Base-by-base conservation (phyloP, 352 stramenopile genomes). In the Pythium coloratum region DNA sequence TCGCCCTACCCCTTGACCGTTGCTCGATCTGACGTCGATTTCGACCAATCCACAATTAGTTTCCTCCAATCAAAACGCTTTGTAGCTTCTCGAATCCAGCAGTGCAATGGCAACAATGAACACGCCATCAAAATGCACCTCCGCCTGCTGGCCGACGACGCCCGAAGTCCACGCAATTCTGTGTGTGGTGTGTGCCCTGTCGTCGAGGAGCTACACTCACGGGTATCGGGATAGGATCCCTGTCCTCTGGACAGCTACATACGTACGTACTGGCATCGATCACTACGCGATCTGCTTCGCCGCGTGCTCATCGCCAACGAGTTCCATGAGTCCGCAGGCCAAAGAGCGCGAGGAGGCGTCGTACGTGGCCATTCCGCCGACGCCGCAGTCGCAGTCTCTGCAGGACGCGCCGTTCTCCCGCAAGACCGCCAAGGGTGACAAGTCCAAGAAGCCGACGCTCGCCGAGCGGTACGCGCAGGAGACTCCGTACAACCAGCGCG, bases 401-500 rank as follows among this genome's bases (percentile, higher is more conserved):
- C 55, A 61, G 36, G 33, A 20, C 54, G 26, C 56, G 13, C 32
- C 24, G 32, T 53, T 46, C 28, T 40, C 47, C 20, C n/a, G 3
- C 28, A 63, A 64, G 33, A 38, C 33, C 33, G 33, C 33, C 33
- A 38, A 38, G 33, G 33, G 33, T 10, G 33, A 38, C 33, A 38
- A 38, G 33, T 10, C 33, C 33, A 59, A 55, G 30, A 62, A 34
- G n/a, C 16, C 20, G 9, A 58, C 58, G 34, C 54, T 59, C 18
- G 44, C 59, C 46, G 66, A 72, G 33, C 24, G 97, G 34, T 69
- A 74, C 34, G 67, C 61, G 38, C 68, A 50, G 13, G 68, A 67
- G 14, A 9, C 57, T 24, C 64, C 63, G 18, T 65, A 66, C 62
- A 14, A 13, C 9, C 4, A 24, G 38, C 69, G 60, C 13, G 34